Conservation (phyloP, 768 basidiomycete genomes). For the Boletus pseudopeckii region DNA sequence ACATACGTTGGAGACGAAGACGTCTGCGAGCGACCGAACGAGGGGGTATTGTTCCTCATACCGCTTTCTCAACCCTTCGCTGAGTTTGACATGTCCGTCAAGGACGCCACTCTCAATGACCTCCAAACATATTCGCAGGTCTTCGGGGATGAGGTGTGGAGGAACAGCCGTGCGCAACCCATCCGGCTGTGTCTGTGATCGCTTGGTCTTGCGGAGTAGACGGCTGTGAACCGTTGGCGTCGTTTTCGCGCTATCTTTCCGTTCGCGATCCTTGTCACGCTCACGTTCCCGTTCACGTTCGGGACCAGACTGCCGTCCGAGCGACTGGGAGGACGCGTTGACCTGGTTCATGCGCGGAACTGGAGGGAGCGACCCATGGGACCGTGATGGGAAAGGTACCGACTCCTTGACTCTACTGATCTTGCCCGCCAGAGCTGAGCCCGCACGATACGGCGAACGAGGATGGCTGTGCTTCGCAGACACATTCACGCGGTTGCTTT, state of each 20-base stretch:
- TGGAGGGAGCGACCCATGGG: slow-evolving; percentile 74
- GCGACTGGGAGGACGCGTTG: slow-evolving; percentile 66
- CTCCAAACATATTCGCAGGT: slow-evolving; percentile 80
- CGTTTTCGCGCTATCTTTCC: slow-evolving; percentile 42
- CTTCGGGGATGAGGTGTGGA: slow-evolving; percentile 82
- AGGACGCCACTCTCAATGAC: slow-evolving; percentile 84
- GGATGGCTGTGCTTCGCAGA: slow-evolving; percentile 63
- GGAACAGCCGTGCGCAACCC: slow-evolving; percentile 52
- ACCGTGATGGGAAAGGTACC: slow-evolving; percentile 76
- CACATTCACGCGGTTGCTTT: slow-evolving; percentile 20
- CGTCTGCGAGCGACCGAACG: slow-evolving; percentile 88
- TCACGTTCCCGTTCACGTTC: slow-evolving; percentile 40
- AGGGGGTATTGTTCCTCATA: slow-evolving; percentile 96
- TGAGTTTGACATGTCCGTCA: slow-evolving; percentile 84
- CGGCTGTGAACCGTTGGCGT: slow-evolving; percentile 35
- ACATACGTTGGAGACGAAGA: slow-evolving; percentile 91
- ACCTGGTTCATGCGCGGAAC: slow-evolving; percentile 50
- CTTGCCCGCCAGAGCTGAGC: slow-evolving; percentile 40
- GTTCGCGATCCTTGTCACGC: slow-evolving; percentile 43
- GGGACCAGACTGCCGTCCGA: slow-evolving; percentile 66
- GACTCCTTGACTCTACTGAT: slow-evolving; percentile 40
- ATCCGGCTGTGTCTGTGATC: slow-evolving; percentile 53
- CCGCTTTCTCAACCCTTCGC: slow-evolving; percentile 79
- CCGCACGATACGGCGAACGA: slow-evolving; percentile 70
- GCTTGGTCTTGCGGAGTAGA: slow-evolving; percentile 67